Evolutionary conservation across 2,329 filamentous ascomycete species (phyloP), one percentile per base, ranked within the genome.

Genomic region (Sclerotinia nivalis): DNA sequence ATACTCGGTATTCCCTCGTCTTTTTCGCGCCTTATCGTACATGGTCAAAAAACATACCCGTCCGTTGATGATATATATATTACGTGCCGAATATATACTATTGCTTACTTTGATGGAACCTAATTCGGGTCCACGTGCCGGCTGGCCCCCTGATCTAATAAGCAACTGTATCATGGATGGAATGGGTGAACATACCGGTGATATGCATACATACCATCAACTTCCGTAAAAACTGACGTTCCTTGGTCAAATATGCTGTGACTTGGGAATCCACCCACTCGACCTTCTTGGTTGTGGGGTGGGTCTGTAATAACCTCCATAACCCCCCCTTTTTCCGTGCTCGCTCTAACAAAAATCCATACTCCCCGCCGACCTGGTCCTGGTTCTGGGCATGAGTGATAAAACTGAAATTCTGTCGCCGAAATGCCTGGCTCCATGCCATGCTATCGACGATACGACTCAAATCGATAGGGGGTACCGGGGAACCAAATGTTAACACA

Each of bases 11-110:
- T 72, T 72, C 4, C 70, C 70, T 18, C 65, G 25, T 72, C 25
- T 40, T n/a, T n/a, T n/a, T n/a, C n/a, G n/a, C n/a, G n/a, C n/a
- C n/a, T n/a, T n/a, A n/a, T n/a, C n/a, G n/a, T 72, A 72, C 25
- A 55, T 72, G 8, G 65, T 70, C 28, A 72, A 45, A 13, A 72
- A 18, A 40, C 18, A 62, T 20, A 71, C 37, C 52, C 40, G 59
- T n/a, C 69, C 55, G 49, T 72, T 72, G 31, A 72, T 66, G 0
- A 72, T 34, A 58, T 59, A 71, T 22, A 71, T 69, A 43, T 72
- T 72, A 31, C 59, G 54, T n/a, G 47, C 52, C 8, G 66, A 72
- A 49, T 64, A 65, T 13, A 67, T 47, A 54, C 66, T 72, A 31
- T 72, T 72, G 8, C 45, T 43, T 6, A 72, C 65, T 59, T 72